Evolutionary conservation across 805 yeast species (phyloP).

Genomic region (Cyberlindnera subsufficiens): DNA sequence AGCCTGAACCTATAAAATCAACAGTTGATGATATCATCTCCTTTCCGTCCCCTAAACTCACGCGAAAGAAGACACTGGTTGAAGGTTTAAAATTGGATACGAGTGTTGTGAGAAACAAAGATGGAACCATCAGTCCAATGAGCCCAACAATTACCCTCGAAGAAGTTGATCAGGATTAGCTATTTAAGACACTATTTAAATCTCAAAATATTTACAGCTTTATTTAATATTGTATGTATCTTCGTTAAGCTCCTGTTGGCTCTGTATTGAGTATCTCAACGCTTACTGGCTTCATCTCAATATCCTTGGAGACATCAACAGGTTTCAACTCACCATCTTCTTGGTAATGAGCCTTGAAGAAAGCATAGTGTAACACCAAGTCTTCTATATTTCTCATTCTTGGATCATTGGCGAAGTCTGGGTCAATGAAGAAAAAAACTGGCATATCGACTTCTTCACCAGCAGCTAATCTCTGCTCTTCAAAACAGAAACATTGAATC

Average conservation of each 20-base stretch:
- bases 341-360: constrained; percentile 58
- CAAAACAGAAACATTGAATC: constrained; percentile 97
- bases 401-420: constrained; percentile 92
- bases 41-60: neutral
- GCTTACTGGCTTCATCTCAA: constrained; percentile 19
- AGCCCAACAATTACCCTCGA: constrained; percentile 19
- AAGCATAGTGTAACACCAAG: constrained; percentile 86
- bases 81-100: constrained; percentile 11
- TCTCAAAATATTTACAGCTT: neutral
- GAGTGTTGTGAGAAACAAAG: neutral
- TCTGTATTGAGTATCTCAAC: constrained; percentile 9
- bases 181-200: neutral
- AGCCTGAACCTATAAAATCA: constrained; percentile 16
- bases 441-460: constrained; percentile 99
- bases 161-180: constrained; percentile 1
- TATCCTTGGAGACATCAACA: constrained; percentile 20
- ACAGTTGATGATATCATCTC: constrained; percentile 1
- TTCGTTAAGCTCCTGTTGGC: constrained; percentile 1
- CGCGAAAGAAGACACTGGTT: constrained; percentile 7
- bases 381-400: constrained; percentile 87
- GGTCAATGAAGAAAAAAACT: constrained; percentile 92
- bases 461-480: constrained; percentile 87
- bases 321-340: constrained; percentile 31
- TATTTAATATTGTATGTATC: neutral
- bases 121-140: constrained; percentile 11